phyloP scores from a whole-genome alignment of 2,329 filamentous ascomycete genomes.

The Paraconiothyrium brasiliense region DNA sequence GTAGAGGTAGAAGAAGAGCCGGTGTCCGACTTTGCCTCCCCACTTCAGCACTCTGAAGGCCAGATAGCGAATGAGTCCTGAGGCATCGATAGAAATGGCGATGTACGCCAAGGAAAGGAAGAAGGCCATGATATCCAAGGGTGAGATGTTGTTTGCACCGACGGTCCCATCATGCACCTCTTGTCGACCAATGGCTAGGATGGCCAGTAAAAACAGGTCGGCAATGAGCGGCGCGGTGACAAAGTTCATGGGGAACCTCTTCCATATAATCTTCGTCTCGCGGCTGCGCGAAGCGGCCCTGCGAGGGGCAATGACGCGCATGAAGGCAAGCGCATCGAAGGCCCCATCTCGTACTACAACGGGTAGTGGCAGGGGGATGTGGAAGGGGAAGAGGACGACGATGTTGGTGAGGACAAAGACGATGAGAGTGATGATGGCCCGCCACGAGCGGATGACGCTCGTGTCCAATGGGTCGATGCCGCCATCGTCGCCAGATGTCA shows the following conservation, averaged over 20 bases:
- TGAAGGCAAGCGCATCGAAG: conserved; percentile 54
- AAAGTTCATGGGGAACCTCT: conserved; percentile 73
- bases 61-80: conserved; percentile 74
- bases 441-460: conserved; percentile 68
- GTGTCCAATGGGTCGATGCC: conserved; percentile 54
- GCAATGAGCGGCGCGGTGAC: conserved; percentile 76
- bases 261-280: conserved; percentile 52
- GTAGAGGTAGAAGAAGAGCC: conserved; percentile 77
- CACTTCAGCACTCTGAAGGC: conserved; percentile 75
- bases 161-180: conserved; percentile 76
- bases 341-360: conserved; percentile 57
- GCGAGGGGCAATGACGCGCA: conserved; percentile 64
- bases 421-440: conserved; percentile 74
- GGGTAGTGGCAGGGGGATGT: conserved; percentile 68
- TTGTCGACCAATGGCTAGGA: conserved; percentile 70
- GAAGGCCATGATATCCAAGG: conserved; percentile 78
- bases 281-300: conserved; percentile 28
- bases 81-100: conserved; percentile 79
- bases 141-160: conserved; percentile 71
- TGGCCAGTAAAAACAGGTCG: conserved; percentile 75
- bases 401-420: conserved; percentile 76
- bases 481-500: conserved; percentile 12
- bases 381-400: conserved; percentile 74
- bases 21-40: conserved; percentile 72
- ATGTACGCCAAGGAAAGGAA: conserved; percentile 80